phyloP scores from a whole-genome alignment of 1,284 basidiomycete genomes.

The Volvariella volvacea region DNA sequence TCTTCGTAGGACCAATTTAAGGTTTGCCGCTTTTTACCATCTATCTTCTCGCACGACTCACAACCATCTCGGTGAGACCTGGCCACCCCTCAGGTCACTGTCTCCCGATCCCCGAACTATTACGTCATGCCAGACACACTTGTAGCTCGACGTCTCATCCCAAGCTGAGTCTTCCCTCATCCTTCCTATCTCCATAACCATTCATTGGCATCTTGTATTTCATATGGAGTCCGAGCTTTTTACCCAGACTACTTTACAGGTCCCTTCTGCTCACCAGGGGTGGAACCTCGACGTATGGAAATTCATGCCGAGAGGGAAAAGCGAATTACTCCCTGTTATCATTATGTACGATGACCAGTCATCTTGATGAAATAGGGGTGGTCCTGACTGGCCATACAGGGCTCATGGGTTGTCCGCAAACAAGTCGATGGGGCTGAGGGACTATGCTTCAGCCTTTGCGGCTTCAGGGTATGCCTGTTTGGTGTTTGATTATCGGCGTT shows the following conservation, averaged over 20 bases:
- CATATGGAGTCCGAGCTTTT: background rate
- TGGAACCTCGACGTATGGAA: constrained; percentile 32
- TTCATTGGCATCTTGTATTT: too few relatives aligned
- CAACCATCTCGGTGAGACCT: too few relatives aligned
- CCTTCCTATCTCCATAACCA: too few relatives aligned
- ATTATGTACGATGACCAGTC: constrained; percentile 22
- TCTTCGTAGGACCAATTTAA: too few relatives aligned
- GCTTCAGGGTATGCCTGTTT: constrained; percentile 26
- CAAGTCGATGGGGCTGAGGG: constrained; percentile 24
- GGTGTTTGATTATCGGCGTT: constrained; percentile 33
- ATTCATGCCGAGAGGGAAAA: constrained; percentile 17
- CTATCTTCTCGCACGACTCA: too few relatives aligned
- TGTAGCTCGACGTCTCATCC: too few relatives aligned
- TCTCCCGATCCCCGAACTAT: too few relatives aligned
- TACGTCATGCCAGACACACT: too few relatives aligned
- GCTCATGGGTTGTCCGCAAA: constrained; percentile 27
- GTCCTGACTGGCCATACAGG: constrained; percentile 14
- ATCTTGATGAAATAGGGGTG: background rate
- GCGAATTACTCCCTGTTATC: constrained; percentile 22
- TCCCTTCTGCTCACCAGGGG: constrained; percentile 24
- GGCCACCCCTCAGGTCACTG: too few relatives aligned
- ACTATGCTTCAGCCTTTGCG: constrained; percentile 27
- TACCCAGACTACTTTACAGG: constrained; percentile 14
- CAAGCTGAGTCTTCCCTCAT: too few relatives aligned
- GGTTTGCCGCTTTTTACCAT: too few relatives aligned